A percentile compares a stretch with the other conserved stretches of the same genome.
phyloP scores from a whole-genome alignment of 2,329 filamentous ascomycete species.

The Trichophyton rubrum region DNA sequence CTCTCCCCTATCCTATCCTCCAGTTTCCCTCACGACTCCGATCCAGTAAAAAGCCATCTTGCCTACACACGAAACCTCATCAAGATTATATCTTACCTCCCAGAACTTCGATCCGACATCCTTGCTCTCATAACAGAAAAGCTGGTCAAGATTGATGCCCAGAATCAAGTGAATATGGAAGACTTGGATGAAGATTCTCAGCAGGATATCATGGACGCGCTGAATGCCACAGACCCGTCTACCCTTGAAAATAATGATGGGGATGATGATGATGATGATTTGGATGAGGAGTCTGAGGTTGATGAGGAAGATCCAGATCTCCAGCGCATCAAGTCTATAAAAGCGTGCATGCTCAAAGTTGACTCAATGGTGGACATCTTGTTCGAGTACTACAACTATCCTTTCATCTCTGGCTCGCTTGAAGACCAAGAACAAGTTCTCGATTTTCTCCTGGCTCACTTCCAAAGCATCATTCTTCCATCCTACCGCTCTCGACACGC shows the following conservation, averaged over 20 bases:
- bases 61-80: slow-evolving; percentile 82
- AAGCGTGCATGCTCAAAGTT: slow-evolving; percentile 77
- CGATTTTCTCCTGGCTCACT: slow-evolving; percentile 70
- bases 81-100: slow-evolving; percentile 61
- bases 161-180: slow-evolving; percentile 87
- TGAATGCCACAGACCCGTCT: slow-evolving; percentile 18
- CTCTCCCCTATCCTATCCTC: slow-evolving; percentile 54
- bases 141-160: slow-evolving; percentile 85
- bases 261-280: slow-evolving; percentile 63
- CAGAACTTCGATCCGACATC: slow-evolving; percentile 66
- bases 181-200: slow-evolving; percentile 83
- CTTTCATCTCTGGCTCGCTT: slow-evolving; percentile 56
- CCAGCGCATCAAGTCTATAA: slow-evolving; percentile 53
- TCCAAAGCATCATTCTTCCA: slow-evolving; percentile 74
- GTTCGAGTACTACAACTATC: slow-evolving; percentile 67
- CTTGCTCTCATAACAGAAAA: slow-evolving; percentile 72
- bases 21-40: slow-evolving; percentile 65
- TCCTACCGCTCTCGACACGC: slow-evolving; percentile 86
- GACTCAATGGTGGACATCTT: slow-evolving; percentile 80
- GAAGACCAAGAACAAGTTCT: slow-evolving; percentile 60
- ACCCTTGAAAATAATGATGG: slow-evolving; percentile 47
- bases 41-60: slow-evolving; percentile 66
- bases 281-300: slow-evolving; percentile 32
- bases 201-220: slow-evolving; percentile 49
- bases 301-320: slow-evolving; percentile 44